Conservation (phyloP, 2,329 filamentous ascomycete genomes). For the Talaromyces sp. region DNA sequence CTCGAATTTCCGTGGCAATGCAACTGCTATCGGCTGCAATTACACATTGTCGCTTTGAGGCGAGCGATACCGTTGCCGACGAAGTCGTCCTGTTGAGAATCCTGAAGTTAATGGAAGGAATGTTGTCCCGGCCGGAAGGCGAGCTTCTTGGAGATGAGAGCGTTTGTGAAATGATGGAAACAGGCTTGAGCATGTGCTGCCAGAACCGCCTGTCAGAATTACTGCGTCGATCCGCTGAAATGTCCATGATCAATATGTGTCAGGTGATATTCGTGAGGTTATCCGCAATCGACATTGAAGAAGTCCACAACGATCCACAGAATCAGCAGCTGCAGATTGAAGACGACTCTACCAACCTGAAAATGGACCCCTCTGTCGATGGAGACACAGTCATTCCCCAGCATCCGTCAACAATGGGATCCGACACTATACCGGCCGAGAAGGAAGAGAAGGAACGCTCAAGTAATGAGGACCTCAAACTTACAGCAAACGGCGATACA, state of each 20-base stretch:
- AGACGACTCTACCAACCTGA: constrained; percentile 67
- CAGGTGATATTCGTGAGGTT: constrained; percentile 95
- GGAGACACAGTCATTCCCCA: constrained; percentile 57
- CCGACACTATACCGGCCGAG: constrained; percentile 29
- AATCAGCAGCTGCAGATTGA: constrained; percentile 54
- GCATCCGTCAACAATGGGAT: constrained; percentile 38
- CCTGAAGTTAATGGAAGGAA: constrained; percentile 94
- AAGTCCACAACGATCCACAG: constrained; percentile 59
- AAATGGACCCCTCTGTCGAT: constrained; percentile 74
- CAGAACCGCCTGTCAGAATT: constrained; percentile 88
- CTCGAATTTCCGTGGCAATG: constrained; percentile 87
- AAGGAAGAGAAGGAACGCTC: constrained; percentile 26
- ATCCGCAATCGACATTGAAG: constrained; percentile 73
- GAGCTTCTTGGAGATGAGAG: constrained; percentile 95
- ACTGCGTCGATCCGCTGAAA: constrained; percentile 83
- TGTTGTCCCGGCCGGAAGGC: constrained; percentile 89
- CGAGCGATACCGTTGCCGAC: constrained; percentile 88
- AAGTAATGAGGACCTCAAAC: constrained; percentile 33
- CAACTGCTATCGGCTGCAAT: constrained; percentile 90
- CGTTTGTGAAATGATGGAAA: constrained; percentile 99
- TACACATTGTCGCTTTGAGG: constrained; percentile 95
- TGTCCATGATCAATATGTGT: constrained; percentile 98
- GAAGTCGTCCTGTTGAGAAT: constrained; percentile 94
- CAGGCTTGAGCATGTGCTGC: constrained; percentile 93
- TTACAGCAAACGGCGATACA: constrained; percentile 27